Evolutionary conservation across 179 eudicot genomes (phyloP).

Genomic region (Silene noctiflora): DNA sequence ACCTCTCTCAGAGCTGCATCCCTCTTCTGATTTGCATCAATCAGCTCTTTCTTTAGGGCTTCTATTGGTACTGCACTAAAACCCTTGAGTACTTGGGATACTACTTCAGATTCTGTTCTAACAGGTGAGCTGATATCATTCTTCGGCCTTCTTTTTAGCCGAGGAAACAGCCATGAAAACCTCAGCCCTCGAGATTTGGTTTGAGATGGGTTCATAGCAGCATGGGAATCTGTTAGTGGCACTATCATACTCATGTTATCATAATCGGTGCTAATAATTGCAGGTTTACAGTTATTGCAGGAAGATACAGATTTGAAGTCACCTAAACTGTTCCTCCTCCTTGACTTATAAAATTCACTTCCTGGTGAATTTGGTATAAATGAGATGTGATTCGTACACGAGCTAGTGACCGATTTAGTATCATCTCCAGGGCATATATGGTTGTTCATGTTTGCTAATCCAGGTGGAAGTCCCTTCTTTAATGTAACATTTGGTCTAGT

Average conservation of each 20-base stretch:
- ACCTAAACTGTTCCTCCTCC: slow-evolving; percentile 63
- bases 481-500: slow-evolving; percentile 38
- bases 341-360: slow-evolving; percentile 39
- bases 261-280: slow-evolving; percentile 37
- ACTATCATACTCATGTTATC: slow-evolving; percentile 39
- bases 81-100: slow-evolving; percentile 41
- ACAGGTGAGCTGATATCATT: slow-evolving; percentile 44
- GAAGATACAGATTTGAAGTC: slow-evolving; percentile 59
- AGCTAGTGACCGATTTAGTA: slow-evolving; percentile 50
- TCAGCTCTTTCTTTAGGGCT: slow-evolving; percentile 53
- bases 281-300: slow-evolving; percentile 74
- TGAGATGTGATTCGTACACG: slow-evolving; percentile 36
- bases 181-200: slow-evolving; percentile 43
- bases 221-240: slow-evolving; percentile 71
- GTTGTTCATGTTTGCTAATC: slow-evolving; percentile 29
- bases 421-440: slow-evolving; percentile 51
- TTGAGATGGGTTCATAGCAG: slow-evolving; percentile 34
- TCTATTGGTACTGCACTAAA: slow-evolving; percentile 47
- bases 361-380: slow-evolving; percentile 46
- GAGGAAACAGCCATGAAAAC: slow-evolving; percentile 68
- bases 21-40: slow-evolving; percentile 66
- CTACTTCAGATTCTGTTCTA: slow-evolving; percentile 52
- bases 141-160: slow-evolving; percentile 65
- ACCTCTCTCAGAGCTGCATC: slow-evolving; percentile 70
- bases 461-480: slow-evolving; percentile 39